Percentiles rank a stretch among this genome's conserved stretches.
Conservation (phyloP, 805 yeast genomes). For the Starmera quercuum region DNA sequence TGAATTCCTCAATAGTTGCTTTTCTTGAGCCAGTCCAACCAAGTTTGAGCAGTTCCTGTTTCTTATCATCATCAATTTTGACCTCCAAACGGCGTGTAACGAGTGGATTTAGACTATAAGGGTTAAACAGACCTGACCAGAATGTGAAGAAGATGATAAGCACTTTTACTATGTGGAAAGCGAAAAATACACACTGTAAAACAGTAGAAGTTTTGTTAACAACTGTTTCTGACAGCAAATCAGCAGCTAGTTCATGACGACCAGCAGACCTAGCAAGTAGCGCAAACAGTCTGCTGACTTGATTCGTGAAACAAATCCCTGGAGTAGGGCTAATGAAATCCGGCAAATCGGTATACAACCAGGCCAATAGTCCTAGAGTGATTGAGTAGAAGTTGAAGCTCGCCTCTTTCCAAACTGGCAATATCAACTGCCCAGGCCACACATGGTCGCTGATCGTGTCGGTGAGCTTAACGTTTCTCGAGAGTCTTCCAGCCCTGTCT, state of each 20-base stretch:
- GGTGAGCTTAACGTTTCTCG: conserved; percentile 39
- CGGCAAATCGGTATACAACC: conserved; percentile 95
- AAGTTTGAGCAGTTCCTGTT: conserved; percentile 42
- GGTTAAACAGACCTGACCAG: conserved; percentile 73
- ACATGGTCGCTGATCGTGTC: conserved; percentile 50
- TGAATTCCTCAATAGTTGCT: conserved; percentile 62
- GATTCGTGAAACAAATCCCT: conserved; percentile 71
- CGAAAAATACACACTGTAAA: conserved; percentile 64
- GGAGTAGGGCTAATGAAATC: conserved; percentile 88
- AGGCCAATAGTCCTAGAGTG: conserved; percentile 34
- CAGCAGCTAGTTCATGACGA: conserved; percentile 33
- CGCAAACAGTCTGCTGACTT: conserved; percentile 28
- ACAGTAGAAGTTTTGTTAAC: conserved; percentile 28
- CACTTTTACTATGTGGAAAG: conserved; percentile 61
- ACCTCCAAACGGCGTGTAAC: conserved; percentile 24
- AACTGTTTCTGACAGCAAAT: conserved; percentile 42
- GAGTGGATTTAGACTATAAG: conserved; percentile 43
- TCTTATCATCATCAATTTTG: conserved; percentile 24
- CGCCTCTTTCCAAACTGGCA: conserved; percentile 62
- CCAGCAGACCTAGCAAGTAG: conserved; percentile 28
- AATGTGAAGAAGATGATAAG: conserved; percentile 47
- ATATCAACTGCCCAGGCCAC: conserved; percentile 87
- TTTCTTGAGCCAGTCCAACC: conserved; percentile 97
- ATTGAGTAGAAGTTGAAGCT: conserved; percentile 32
- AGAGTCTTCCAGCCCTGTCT: conserved; percentile 41